These are phyloP conservation scores for Candida berthetii DNA, from an alignment of 805 yeast genomes.

Conservation along the genomic window DNA sequence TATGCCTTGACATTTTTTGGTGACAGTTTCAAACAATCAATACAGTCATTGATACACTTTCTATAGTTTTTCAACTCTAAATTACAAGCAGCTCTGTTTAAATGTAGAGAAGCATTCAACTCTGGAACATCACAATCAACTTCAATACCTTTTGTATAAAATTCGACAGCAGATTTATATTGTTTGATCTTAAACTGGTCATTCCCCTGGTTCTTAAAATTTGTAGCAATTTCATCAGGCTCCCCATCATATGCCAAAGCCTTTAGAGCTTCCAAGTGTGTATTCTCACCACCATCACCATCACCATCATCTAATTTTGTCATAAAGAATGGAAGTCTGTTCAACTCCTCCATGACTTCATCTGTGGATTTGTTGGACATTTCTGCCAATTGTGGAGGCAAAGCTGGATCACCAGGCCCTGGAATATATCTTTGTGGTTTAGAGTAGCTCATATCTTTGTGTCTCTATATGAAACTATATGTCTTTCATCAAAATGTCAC, in stretches of 20 bases:
- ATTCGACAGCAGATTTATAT: constrained; percentile 70
- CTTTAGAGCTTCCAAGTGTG: constrained; percentile 78
- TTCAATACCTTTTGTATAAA: constrained; percentile 75
- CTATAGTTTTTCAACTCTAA: constrained; percentile 81
- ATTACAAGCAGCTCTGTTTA: constrained; percentile 90
- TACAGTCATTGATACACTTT: constrained; percentile 81
- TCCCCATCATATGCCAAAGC: constrained; percentile 95
- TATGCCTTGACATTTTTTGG: constrained; percentile 78
- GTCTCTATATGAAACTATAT: no score
- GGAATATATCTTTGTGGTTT: constrained; percentile 36
- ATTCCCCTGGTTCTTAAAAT: constrained; percentile 91
- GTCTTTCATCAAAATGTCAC: no score
- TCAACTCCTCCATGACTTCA: constrained; percentile 71
- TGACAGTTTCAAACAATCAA: constrained; percentile 56
- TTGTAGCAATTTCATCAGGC: constrained; percentile 84
- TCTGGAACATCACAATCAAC: constrained; percentile 52
- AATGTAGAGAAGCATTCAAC: constrained; percentile 56
- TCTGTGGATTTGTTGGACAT: constrained; percentile 58
- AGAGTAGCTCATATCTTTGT: no score
- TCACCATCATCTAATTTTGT: constrained; percentile 73
- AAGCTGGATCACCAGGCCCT: constrained; percentile 55
- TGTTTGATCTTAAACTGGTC: constrained; percentile 70
- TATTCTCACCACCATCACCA: constrained; percentile 70
- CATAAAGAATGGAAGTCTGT: constrained; percentile 91
- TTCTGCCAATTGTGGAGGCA: constrained; percentile 81